Conservation (phyloP, 371 early-diverging fungal genomes). For the Zopfochytrium polystomum region DNA sequence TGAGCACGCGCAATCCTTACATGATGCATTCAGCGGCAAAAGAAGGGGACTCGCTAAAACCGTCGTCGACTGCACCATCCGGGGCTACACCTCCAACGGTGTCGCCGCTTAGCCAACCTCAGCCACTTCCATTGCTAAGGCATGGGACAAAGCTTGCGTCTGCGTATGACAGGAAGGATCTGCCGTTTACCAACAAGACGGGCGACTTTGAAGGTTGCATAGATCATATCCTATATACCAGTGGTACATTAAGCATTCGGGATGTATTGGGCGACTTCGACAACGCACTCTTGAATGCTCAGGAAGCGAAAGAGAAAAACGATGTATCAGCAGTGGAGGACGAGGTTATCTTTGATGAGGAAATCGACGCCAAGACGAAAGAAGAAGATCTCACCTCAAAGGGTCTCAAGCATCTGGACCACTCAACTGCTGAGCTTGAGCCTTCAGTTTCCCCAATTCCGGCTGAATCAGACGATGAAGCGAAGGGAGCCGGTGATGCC, state of each 20-base stretch:
- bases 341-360: too few species aligned
- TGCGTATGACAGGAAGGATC: slow-evolving; percentile 28
- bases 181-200: slow-evolving; percentile 37
- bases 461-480: too few species aligned
- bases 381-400: too few species aligned
- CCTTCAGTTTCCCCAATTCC: too few species aligned
- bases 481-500: too few species aligned
- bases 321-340: too few species aligned
- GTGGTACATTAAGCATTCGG: slow-evolving; percentile 26
- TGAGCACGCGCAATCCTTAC: not conserved
- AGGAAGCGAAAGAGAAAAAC: not conserved
- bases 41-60: not conserved
- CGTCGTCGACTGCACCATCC: not conserved
- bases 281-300: slow-evolving; percentile 8
- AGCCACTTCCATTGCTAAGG: slow-evolving; percentile 10
- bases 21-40: not conserved
- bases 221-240: slow-evolving; percentile 40
- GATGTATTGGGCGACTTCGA: slow-evolving; percentile 33
- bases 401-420: too few species aligned
- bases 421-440: too few species aligned
- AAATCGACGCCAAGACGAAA: too few species aligned
- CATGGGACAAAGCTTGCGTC: slow-evolving; percentile 25
- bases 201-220: slow-evolving; percentile 36
- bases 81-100: not conserved
- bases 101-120: slow-evolving; percentile 1